These are phyloP conservation scores for Cyberlindnera japonica DNA, from an alignment of 805 yeast genomes.

Conservation along the genomic window DNA sequence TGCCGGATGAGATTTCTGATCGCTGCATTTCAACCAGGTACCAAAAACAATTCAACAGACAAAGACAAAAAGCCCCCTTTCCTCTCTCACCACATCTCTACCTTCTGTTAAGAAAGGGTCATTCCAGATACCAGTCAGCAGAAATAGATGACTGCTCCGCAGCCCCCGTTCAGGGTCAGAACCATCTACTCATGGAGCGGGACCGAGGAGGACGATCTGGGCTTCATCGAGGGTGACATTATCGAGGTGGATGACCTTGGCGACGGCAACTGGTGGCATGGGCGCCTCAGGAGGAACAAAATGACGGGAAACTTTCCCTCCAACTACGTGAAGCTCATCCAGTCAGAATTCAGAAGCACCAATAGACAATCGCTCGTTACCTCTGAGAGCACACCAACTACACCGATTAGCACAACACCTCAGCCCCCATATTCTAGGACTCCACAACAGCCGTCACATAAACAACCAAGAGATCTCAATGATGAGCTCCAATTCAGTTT, in stretches of 20 bases:
- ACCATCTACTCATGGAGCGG: conserved; percentile 95
- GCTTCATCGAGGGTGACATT: conserved; percentile 89
- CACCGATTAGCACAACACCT: conserved; percentile 10
- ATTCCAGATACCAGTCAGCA: neutral
- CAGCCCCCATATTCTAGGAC: conserved; percentile 15
- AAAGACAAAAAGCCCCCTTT: neutral
- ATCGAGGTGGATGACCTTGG: conserved; percentile 78
- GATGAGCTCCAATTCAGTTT: conserved; percentile 29
- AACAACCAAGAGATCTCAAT: no score
- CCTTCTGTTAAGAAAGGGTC: neutral
- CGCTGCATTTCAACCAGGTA: no score
- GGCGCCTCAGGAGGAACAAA: conserved; percentile 72
- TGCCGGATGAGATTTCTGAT: no score
- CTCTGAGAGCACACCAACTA: conserved; percentile 1
- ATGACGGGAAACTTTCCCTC: conserved; percentile 84
- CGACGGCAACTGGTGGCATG: conserved; percentile 93
- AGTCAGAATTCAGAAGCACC: conserved; percentile 27
- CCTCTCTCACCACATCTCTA: neutral
- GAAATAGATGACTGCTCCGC: conserved; percentile 28
- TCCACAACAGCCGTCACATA: no score
- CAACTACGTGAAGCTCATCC: conserved; percentile 69
- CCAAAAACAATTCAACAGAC: neutral
- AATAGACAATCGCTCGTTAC: conserved; percentile 1
- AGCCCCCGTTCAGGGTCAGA: conserved; percentile 67
- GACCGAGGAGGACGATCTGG: conserved; percentile 81